Base-by-base conservation (phyloP, 2,329 filamentous ascomycete species). In the Pseudogymnoascus sp. region DNA sequence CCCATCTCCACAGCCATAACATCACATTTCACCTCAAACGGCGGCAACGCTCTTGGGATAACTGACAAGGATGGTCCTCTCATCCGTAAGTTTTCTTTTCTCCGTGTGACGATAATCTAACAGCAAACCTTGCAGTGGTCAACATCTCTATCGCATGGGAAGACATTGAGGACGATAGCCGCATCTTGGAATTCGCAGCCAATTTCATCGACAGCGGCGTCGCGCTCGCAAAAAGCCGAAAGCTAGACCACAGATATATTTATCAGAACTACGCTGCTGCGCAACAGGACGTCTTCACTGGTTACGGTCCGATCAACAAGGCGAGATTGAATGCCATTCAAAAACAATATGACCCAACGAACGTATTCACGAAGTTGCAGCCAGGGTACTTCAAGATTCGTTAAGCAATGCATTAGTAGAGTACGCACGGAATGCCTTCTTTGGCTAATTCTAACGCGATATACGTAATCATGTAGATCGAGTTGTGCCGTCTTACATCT, bases 1-100 rank as follows among this genome's bases (percentile, higher is more conserved):
- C 22, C 22, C 22, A 25, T 25, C 22, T 25, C 22, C 22, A 25
- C 22, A 25, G 22, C 22, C 22, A 25, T 25, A 25, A 25, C 22
- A 67, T 60, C 47, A 60, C 33, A 64, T 14, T 15, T 63, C 4
- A 9, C 57, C 58, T 2, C 22, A 25, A 25, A 61, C 20, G 3
- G 63, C 62, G 14, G 63, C 67, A 68, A 67, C 59, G 61, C 66
- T 28, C 62, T 68, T 11, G 66, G 66, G 0, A 66, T 68, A 6
- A 62, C 66, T 6, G 11, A 35, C 7, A 62, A 66, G 3, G 62
- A 25, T 25, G 22, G 62, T 15, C 65, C 61, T 6, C 59, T 65
- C 3, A 60, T 66, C 12, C 12, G 65, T 67, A 60, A 18, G 60
- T 58, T 15, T 20, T 8, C 9, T 20, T 4, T 20, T 20, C 15